Evolutionary conservation across 805 yeast species (phyloP), one percentile per base, ranked within the genome.

Genomic region (Sungouiozyma ichnusensis): DNA sequence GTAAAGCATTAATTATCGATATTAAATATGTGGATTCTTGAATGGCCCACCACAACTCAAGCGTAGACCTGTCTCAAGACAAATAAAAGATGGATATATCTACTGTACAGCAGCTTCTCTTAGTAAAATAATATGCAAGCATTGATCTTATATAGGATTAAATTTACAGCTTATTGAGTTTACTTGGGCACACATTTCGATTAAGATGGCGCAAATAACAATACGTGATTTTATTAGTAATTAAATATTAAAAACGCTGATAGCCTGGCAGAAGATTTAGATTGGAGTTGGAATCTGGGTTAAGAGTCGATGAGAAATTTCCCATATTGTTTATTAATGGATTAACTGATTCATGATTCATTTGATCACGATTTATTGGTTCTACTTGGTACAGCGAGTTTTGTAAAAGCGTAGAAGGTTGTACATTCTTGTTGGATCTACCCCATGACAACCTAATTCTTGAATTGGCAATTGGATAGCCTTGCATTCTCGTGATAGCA

Each of bases 391-490:
- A 37, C 16, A 44, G 44, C 24, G 18, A 20, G 29, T 20, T 45
- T 16, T 37, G 47, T 16, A 43, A 41, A 11, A 20, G 38, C 33
- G 36, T 3, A 11, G 44, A 31, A 42, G 46, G 17, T 37, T 47
- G 34, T 40, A 46, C 15, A 34, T 55, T 59, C 35, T 47, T 48
- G 1, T 55, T 53, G 35, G 83, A 75, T 50, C 86, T 73, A 24
- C 96, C 96, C 96, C 96, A 87, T 40, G 90, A 80, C 44, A 87
- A 71, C 52, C 95, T 71, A 38, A 87, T 79, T 47, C 90, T 72
- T 44, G 85, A 80, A 44, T 85, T 87, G 39, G 88, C 90, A 51
- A 87, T 80, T 32, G 86, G 85, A 57, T 78, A 85, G 8, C 95
- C 95, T 63, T 87, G 95, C 94, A 87, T 82, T 48, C 80, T 82